A percentile compares a stretch with the other conserved stretches of the same genome.
Conservation (phyloP, 1,284 basidiomycete genomes). For the Fomes fomentarius region DNA sequence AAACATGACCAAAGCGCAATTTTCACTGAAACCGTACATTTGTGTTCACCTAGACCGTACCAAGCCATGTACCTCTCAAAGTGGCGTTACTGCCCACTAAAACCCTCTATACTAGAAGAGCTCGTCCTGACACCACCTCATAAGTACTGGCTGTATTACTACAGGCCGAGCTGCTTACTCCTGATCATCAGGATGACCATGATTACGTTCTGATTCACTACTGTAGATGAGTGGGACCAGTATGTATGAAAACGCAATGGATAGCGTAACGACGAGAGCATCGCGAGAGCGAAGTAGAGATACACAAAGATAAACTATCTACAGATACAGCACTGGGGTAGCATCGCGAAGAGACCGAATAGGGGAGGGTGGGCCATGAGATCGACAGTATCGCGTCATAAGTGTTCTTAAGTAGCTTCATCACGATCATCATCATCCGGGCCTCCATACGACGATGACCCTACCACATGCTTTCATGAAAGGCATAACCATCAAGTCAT, state of each 20-base stretch:
- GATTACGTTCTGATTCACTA: too few species aligned
- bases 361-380: neutral
- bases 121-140: too few species aligned
- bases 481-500: neutral
- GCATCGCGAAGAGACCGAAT: neutral
- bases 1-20: neutral
- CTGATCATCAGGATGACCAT: too few species aligned
- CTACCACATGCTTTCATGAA: neutral
- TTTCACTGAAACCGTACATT: neutral
- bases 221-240: too few species aligned
- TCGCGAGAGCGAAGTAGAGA: neutral
- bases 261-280: neutral
- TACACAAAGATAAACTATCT: conserved; percentile 7
- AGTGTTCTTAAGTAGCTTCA: neutral
- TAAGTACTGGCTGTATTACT: too few species aligned
- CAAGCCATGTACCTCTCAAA: too few species aligned
- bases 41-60: too few species aligned
- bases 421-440: neutral
- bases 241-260: neutral
- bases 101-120: too few species aligned
- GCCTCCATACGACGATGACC: neutral
- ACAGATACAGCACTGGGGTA: conserved; percentile 12
- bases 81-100: neutral
- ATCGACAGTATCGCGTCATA: neutral
- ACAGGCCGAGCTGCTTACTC: too few species aligned